Evolutionary conservation across 352 stramenopile species (phyloP), one percentile per base, ranked within the genome.

Genomic region (Albugo laibachii): DNA sequence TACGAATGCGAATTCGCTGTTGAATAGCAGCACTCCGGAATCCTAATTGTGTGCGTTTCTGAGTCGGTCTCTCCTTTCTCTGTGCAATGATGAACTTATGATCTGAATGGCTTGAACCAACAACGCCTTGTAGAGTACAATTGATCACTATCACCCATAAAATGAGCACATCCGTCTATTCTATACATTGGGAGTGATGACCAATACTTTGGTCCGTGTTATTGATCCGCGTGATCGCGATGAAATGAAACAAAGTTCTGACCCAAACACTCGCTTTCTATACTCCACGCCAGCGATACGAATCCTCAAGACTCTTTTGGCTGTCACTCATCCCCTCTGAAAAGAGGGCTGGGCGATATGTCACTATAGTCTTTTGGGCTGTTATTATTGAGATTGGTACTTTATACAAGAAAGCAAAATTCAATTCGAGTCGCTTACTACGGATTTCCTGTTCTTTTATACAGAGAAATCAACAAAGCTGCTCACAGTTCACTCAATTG

Each of bases 71-170:
- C 58, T 31, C 60, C 0, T 56, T 19, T 56, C 18, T 42, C 41
- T 50, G n/a, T 60, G 15, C 51, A 2, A 47, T 49, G n/a, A 53
- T 14, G 19, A 86, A 80, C 50, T 41, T 56, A 54, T 69, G 51
- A 62, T 73, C 79, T 63, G 83, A 71, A 65, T 77, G 77, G 77
- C 77, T 91, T 91, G 74, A 63, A 91, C 77, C 77, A 91, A 91
- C 77, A 87, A 91, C 24, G 77, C 74, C 72, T 52, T 91, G 77
- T 83, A 69, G 77, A 85, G 47, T 84, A 62, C 54, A 85, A 87
- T 77, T 75, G 83, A 86, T 83, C 74, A 91, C 74, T 86, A 91
- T 91, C 77, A 91, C 77, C 77, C 77, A 91, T 91, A 87, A 87
- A 84, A 82, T 91, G 77, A 91, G 77, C 77, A 56, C 68, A 80